Evolutionary conservation across 768 basidiomycete genomes (phyloP).

Genomic region (Hemileccinum impolitum): DNA sequence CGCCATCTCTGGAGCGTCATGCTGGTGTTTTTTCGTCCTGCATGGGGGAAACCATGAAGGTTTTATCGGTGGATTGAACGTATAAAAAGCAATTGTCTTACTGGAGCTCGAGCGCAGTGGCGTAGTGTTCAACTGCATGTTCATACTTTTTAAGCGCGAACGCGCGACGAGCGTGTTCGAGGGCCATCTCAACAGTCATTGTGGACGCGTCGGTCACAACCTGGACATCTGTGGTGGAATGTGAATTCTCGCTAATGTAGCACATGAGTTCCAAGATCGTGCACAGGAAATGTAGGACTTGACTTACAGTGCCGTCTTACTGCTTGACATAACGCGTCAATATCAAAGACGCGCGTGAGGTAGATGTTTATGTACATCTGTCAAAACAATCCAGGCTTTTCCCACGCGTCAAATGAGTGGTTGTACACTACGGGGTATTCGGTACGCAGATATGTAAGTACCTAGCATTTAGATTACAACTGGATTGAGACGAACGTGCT

Average conservation of each 20-base stretch:
- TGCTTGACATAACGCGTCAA: slow-evolving; percentile 7
- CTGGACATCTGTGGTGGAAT: background rate
- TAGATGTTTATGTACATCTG: too few species aligned
- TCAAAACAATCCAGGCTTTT: too few species aligned
- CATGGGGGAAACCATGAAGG: slow-evolving; percentile 6
- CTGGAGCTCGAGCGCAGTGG: slow-evolving; percentile 79
- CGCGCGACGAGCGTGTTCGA: slow-evolving; percentile 84
- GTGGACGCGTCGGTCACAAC: slow-evolving; percentile 25
- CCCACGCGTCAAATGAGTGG: too few species aligned
- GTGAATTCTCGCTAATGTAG: slow-evolving; percentile 13
- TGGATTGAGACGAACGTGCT: slow-evolving; percentile 3
- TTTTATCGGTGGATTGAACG: background rate
- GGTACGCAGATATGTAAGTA: background rate
- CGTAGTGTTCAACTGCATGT: slow-evolving; percentile 81
- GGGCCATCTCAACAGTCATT: slow-evolving; percentile 47
- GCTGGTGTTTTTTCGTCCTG: slow-evolving; percentile 73
- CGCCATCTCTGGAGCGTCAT: slow-evolving; percentile 79
- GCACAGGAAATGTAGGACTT: background rate
- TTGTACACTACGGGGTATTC: too few species aligned
- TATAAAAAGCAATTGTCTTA: slow-evolving; percentile 41
- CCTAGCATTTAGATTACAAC: slow-evolving; percentile 25
- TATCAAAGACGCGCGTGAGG: slow-evolving; percentile 13
- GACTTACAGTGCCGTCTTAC: slow-evolving; percentile 28
- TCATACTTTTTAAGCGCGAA: slow-evolving; percentile 86
- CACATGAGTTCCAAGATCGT: too few species aligned